A percentile compares a stretch with the other conserved stretches of the same genome.
phyloP scores from a whole-genome alignment of 2,329 filamentous ascomycete genomes.

The Fusarium temperatum region DNA sequence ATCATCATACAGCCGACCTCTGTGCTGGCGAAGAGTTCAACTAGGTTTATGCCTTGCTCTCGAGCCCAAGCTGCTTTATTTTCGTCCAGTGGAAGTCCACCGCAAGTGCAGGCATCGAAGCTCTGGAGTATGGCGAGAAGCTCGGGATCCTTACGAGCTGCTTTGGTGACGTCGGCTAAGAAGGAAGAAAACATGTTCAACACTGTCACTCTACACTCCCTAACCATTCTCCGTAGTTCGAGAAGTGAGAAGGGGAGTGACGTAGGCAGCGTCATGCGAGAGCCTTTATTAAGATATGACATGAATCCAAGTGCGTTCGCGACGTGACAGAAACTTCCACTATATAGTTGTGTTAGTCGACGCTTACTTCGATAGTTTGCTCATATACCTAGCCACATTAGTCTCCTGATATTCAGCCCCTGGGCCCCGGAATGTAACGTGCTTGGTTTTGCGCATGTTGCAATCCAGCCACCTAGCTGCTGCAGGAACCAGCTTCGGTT shows the following conservation, averaged over 20 bases:
- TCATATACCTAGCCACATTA: accelerated
- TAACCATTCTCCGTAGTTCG: neutral
- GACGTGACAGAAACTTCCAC: neutral
- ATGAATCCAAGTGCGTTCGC: neutral
- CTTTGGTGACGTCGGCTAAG: neutral
- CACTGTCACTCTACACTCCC: neutral
- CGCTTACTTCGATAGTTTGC: neutral
- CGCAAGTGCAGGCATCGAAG: neutral
- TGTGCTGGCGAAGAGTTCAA: neutral
- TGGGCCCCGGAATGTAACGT: neutral
- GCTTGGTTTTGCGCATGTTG: neutral
- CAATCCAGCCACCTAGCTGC: neutral
- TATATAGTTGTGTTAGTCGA: neutral
- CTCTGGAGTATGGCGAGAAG: neutral
- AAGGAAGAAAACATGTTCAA: neutral
- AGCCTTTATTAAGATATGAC: neutral
- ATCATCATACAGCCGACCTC: neutral
- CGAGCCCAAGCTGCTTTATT: neutral
- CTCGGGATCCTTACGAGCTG: neutral
- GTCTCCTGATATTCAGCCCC: neutral
- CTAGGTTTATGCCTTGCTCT: neutral
- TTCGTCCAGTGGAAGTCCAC: neutral
- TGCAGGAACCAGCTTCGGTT: neutral
- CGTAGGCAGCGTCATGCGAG: neutral
- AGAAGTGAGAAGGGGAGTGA: neutral